Evolutionary conservation across 441 rosid species (phyloP), one percentile per base, ranked within the genome.

Genomic region (Brassica hybrid): DNA sequence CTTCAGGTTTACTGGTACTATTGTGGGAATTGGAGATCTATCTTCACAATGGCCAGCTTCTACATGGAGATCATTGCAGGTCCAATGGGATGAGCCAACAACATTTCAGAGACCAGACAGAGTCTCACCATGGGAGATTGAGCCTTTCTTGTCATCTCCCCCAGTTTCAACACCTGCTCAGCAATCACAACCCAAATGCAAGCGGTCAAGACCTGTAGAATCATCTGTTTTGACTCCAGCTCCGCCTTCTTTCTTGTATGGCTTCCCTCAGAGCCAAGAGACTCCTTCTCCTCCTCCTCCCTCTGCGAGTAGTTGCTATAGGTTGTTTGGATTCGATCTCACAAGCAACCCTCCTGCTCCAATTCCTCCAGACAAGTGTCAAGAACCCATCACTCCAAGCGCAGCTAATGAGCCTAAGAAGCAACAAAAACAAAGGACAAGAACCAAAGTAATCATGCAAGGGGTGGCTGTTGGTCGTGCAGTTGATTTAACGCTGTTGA

Each of bases 111-210:
- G 99, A 84, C 98, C 97, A 67, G 91, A 91, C 18, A 89, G 89
- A 83, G 96, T 95, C 81, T 95, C 98, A 65, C 93, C 98, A 65
- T 95, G 99, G 99, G 98, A 93, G 81, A 88, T 95, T 58, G 98
- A 93, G 78, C 91, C 95, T 52, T 86, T 88, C 67, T 76, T 56
- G 34, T 76, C 88, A 52, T 77, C 94, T 23, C 81, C 86, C 9
- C 30, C 69, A 52, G n/a, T 30, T 14, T 82, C 87, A n/a, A 6
- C 77, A 18, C 84, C 77, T 74, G 61, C 83, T 64, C 69, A 85
- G 66, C 94, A 81, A 65, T 79, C 91, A 65, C 86, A 73, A 4
- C 34, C 72, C 11, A 96, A 88, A 83, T 81, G 72, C 82, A 94
- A 96, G 82, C 86, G 98, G 79, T 89, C 90, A 7, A 86, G 98